Conservation (phyloP, 345 rosid species). For the Mercurialis annua region DNA sequence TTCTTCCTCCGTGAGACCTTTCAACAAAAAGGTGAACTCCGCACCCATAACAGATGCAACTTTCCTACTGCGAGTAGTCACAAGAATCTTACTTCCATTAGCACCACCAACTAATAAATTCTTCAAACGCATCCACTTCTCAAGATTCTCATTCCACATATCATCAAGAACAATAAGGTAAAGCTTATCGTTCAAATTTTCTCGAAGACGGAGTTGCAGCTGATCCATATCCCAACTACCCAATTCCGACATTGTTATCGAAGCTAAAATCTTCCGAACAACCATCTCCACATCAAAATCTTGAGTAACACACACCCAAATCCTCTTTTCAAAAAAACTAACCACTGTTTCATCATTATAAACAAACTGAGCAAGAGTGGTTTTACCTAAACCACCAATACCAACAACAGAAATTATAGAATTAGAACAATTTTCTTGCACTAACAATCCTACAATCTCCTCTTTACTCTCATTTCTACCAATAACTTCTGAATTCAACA, state of each 20-base stretch:
- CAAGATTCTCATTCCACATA: constrained; percentile 18
- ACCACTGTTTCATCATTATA: constrained; percentile 15
- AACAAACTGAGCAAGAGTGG: constrained; percentile 15
- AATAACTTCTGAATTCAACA: constrained; percentile 9
- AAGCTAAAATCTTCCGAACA: constrained; percentile 6
- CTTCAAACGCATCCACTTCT: constrained; percentile 12
- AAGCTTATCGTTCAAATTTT: constrained; percentile 2
- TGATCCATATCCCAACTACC: constrained; percentile 10
- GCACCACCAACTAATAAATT: constrained; percentile 9
- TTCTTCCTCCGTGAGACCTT: constrained; percentile 10
- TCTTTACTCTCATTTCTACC: constrained; percentile 12
- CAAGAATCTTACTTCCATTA: constrained; percentile 11
- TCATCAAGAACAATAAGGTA: constrained; percentile 17
- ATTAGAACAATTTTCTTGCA: constrained; percentile 1
- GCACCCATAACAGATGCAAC: constrained; percentile 15
- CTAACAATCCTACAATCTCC: not conserved
- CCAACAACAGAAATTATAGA: constrained; percentile 11
- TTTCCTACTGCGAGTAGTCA: constrained; percentile 11
- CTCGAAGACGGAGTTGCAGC: constrained; percentile 7
- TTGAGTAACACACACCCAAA: constrained; percentile 18
- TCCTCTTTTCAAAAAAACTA: constrained; percentile 1
- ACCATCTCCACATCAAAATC: constrained; percentile 11
- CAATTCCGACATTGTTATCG: not conserved
- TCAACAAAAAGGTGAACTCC: not conserved
- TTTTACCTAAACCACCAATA: constrained; percentile 19